Percentiles rank a stretch among this genome's conserved stretches.
Conservation (phyloP, 495 filamentous ascomycete genomes). For the Penicillium riverlandense region DNA sequence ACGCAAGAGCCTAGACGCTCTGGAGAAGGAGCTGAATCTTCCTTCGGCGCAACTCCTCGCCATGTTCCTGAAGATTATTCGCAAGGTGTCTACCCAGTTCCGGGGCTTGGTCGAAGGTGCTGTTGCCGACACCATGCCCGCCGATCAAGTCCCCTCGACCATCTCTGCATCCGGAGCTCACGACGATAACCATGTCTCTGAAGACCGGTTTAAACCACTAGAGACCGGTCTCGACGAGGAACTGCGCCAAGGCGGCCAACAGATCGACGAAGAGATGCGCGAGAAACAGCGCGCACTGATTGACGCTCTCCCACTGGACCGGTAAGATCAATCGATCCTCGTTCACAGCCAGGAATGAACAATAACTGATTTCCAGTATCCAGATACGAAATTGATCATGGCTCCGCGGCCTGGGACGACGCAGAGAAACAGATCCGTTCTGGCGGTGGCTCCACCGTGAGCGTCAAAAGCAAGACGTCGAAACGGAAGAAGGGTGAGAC, state of each 20-base stretch:
- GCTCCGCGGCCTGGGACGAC: constrained; percentile 65
- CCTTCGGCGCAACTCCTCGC: constrained; percentile 76
- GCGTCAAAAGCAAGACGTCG: constrained; percentile 62
- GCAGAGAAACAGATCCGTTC: constrained; percentile 70
- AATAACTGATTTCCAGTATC: constrained; percentile 37
- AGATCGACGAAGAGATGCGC: constrained; percentile 60
- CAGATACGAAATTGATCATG: constrained; percentile 77
- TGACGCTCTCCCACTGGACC: constrained; percentile 78
- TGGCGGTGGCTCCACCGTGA: constrained; percentile 65
- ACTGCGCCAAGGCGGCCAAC: constrained; percentile 72
- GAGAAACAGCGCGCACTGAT: constrained; percentile 80
- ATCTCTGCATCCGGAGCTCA: constrained; percentile 53
- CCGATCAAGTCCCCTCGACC: constrained; percentile 40
- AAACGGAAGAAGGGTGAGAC: constrained; percentile 77
- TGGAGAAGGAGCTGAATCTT: constrained; percentile 74
- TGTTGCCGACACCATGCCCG: constrained; percentile 62
- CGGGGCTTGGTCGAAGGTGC: constrained; percentile 65
- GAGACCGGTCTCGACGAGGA: constrained; percentile 76
- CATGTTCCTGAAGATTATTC: constrained; percentile 93
- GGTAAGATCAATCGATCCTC: constrained; percentile 47
- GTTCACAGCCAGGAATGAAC: constrained; percentile 20
- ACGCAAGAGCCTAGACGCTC: constrained; percentile 70
- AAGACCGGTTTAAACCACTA: constrained; percentile 59
- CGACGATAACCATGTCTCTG: constrained; percentile 46
- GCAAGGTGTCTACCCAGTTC: constrained; percentile 77